Evolutionary conservation across 805 yeast species (phyloP), one percentile per base, ranked within the genome.

Genomic region (Isabelozyma gotoi): DNA sequence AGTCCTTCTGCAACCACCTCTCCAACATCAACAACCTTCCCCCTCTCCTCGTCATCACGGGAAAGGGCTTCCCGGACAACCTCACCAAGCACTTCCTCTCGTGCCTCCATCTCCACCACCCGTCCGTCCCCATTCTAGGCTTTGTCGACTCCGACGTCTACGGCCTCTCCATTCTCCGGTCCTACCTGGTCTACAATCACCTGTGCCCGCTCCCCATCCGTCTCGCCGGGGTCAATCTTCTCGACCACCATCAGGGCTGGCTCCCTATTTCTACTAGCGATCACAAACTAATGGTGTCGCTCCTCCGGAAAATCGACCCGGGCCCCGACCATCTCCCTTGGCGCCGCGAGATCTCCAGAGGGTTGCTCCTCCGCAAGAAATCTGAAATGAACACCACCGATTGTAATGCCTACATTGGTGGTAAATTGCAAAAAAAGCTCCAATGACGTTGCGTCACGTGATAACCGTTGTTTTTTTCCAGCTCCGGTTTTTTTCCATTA

Each of bases 41-140:
- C 19, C 42, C 46, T 27, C 45, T 51, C 7, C 19, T 62, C 2
- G 44, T 78, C 0, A 58, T 85, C 7, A 83, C 89, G 0, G 88
- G 86, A 0, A 80, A 78, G 54, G 90, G 90, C 4, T 82, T 70
- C 51, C 88, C 90, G 0, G 90, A 84, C 55, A 52, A 67, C 10
- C 59, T 76, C 5, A 82, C 88, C 0, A 65, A 72, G 38, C 48
- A 54, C 18, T 73, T 82, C 43, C 48, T 80, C 7, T 37, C 47
- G 4, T 47, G 16, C 17, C 3, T 49, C 2, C 40, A 77, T 10
- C 42, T 59, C 10, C 39, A 47, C 3, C 45, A 53, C 15, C 46
- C 60, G n/a, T 66, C 71, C 0, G 39, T 69, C 1, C 78, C 77
- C 0, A 55, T 80, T 0, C 55, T 57, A 16, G 81, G 76, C 1